A percentile compares a stretch with the other conserved stretches of the same genome.
phyloP scores from a whole-genome alignment of 169 alveolate species.

The Eimeria nieschulzi region DNA sequence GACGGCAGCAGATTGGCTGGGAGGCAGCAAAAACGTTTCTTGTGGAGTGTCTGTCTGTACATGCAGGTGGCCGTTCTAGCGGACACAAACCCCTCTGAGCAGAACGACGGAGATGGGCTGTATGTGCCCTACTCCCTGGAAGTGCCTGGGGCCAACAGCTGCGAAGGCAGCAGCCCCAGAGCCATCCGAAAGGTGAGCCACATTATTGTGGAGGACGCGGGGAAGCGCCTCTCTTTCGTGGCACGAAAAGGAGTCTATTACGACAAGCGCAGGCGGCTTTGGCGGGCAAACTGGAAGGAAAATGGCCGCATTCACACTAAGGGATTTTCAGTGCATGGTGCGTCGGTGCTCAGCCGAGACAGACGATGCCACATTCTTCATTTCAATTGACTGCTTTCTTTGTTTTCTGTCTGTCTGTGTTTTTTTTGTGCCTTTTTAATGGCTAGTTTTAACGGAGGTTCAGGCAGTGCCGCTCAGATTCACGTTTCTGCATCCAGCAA shows the following conservation, averaged over 20 bases:
- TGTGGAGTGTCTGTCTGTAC: no score
- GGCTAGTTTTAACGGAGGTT: no score
- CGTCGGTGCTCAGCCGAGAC: not conserved
- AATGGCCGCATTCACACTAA: slow-evolving; percentile 81
- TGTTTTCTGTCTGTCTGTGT: not conserved
- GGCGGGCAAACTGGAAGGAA: slow-evolving; percentile 83
- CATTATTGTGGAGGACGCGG: slow-evolving; percentile 34
- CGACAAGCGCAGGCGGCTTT: slow-evolving; percentile 76
- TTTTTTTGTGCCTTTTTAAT: not conserved
- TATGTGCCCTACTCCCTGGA: no score
- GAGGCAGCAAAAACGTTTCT: no score
- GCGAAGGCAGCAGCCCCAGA: no score
- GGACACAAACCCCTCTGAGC: no score
- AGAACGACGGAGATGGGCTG: no score
- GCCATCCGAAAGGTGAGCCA: slow-evolving; percentile 3
- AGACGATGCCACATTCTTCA: not conserved
- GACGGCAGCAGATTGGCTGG: no score
- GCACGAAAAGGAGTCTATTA: slow-evolving; percentile 79
- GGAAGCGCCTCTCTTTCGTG: slow-evolving; percentile 25
- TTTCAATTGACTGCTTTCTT: not conserved
- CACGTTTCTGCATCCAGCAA: no score
- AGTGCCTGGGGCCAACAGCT: no score
- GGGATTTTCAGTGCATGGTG: slow-evolving; percentile 75
- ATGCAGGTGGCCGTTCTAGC: no score
- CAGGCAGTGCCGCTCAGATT: no score